Base-by-base conservation (phyloP, 805 yeast genomes). In the Myxozyma geophila region DNA sequence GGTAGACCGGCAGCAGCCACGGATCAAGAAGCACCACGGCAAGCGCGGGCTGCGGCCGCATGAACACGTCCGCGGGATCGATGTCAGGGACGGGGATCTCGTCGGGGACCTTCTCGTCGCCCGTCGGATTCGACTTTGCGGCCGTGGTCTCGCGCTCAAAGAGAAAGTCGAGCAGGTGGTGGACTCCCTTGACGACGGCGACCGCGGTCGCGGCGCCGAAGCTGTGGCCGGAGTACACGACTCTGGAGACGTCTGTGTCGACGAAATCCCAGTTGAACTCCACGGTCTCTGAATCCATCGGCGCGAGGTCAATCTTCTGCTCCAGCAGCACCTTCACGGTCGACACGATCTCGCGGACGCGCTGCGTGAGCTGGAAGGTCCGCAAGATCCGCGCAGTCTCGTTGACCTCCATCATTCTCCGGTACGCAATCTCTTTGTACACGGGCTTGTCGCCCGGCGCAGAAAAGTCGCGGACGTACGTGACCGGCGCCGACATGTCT, bases 401-500 rank as follows among this genome's bases (percentile, higher is more conserved):
- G 59, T 57, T 67, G n/a, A 68, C 58, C 35, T 57, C 67, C 56
- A 56, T 62, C 58, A 67, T 59, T 9, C 70, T 58, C 21, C 39
- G 43, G 17, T 60, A 69, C 10, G 51, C 36, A n/a, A 69, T 54
- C 57, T 52, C 61, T 15, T 54, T 55, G 23, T 44, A 52, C 23
- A 33, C 41, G 7, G 7, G n/a, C 21, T 87, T 86, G 68, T 81
- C 83, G 67, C 92, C 92, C 80, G 92, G 97, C 60, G 93, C 82
- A 57, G 91, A 81, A 66, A 89, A 79, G 65, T 81, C 82, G 78
- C 95, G 88, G 54, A 90, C 87, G 74, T 92, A 92, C 55, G 83
- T 85, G 69, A 92, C 82, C 7, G 96, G 82, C 67, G 90, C 90
- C 54, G 83, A 72, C 46, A 84, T 74, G 10, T 87, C 78, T 64